phyloP scores from a whole-genome alignment of 108 stramenopile genomes.

The Stephanodiscus triporus region DNA sequence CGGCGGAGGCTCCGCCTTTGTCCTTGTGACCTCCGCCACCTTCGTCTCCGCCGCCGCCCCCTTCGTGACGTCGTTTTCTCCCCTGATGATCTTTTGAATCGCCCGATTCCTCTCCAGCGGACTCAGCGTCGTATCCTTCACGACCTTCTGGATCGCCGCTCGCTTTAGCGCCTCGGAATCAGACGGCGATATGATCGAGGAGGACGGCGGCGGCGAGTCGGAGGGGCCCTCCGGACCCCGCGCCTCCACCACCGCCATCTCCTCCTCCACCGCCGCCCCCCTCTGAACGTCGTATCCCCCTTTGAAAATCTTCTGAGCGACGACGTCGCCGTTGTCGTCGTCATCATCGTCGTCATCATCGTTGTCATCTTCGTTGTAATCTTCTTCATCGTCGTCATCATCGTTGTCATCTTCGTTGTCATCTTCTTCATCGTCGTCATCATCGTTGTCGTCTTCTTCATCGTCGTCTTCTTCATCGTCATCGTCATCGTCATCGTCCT shows the following conservation, averaged over 20 bases:
- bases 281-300: no score
- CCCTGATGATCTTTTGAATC: conserved; percentile 41
- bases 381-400: not conserved
- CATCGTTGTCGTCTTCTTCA: not conserved
- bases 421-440: not conserved
- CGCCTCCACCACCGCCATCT: no score
- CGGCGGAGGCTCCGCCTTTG: not conserved
- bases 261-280: no score
- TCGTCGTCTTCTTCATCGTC: not conserved
- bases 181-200: not conserved
- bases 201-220: not conserved
- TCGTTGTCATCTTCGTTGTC: not conserved
- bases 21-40: not conserved
- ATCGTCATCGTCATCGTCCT: not conserved
- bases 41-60: not conserved
- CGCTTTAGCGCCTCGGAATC: not conserved
- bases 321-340: not conserved
- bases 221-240: not conserved
- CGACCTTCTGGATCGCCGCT: conserved; percentile 17
- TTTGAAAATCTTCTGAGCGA: no score
- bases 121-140: conserved; percentile 32
- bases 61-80: conserved; percentile 5
- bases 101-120: conserved; percentile 22
- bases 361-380: not conserved
- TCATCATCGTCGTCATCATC: not conserved